A percentile compares a stretch with the other conserved stretches of the same genome.
These are phyloP conservation scores for Echium plantagineum DNA, from an alignment of 257 asterid species.

Conservation along the genomic window DNA sequence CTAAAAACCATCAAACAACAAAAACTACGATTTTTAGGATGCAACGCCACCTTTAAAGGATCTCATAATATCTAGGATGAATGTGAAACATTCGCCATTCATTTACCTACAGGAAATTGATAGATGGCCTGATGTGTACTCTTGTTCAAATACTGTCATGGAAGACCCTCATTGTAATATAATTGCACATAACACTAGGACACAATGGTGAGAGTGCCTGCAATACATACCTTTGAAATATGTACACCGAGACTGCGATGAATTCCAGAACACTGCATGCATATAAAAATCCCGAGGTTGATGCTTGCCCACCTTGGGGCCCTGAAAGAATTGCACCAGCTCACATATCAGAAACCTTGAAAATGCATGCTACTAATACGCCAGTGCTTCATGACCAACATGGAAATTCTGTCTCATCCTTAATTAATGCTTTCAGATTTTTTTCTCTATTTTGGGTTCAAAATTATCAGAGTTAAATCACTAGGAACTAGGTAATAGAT, in stretches of 20 bases:
- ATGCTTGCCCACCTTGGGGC: conserved; percentile 95
- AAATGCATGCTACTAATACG: neutral
- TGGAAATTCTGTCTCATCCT: too few species aligned
- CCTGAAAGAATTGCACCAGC: conserved; percentile 28
- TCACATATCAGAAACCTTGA: neutral
- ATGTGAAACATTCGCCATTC: too few species aligned
- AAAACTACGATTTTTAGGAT: too few species aligned
- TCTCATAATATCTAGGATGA: too few species aligned
- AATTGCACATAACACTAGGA: neutral
- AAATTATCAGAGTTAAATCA: neutral
- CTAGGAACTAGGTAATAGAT: neutral
- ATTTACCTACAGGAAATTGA: too few species aligned
- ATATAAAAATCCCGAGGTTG: conserved; percentile 84
- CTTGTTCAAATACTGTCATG: too few species aligned
- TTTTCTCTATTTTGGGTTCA: neutral
- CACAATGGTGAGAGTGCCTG: neutral
- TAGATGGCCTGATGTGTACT: too few species aligned
- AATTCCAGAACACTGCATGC: conserved; percentile 87
- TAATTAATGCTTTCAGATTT: neutral
- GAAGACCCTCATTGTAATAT: too few species aligned
- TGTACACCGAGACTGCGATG: conserved; percentile 95
- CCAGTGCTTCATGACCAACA: neutral
- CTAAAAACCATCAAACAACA: too few species aligned
- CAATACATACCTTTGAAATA: conserved; percentile 77
- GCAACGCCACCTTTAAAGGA: too few species aligned